Evolutionary conservation across 306 rosid genomes (phyloP).

Genomic region (Lathyrus aphaca): DNA sequence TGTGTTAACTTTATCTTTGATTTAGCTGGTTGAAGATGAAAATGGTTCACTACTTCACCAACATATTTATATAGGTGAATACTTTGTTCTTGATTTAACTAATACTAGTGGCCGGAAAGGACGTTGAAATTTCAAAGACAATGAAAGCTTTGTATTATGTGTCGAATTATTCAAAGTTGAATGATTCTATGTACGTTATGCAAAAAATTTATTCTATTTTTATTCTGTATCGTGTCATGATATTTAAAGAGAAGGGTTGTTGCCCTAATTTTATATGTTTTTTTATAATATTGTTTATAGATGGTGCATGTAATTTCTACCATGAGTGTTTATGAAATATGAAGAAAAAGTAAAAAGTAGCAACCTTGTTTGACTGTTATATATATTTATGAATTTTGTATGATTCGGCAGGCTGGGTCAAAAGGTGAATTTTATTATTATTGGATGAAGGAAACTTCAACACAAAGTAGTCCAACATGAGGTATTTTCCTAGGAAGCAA

Average conservation of each 20-base stretch:
- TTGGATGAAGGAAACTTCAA: not conserved
- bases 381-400: conserved; percentile 2
- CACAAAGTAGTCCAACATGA: not conserved
- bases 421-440: not conserved
- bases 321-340: not conserved
- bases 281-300: not conserved
- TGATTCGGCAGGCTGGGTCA: conserved; percentile 5
- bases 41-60: conserved; percentile 4
- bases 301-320: no score
- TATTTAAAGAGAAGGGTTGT: not conserved
- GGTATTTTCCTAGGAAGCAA: not conserved
- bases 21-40: not conserved
- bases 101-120: not conserved
- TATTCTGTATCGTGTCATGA: not conserved
- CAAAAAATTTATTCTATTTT: not conserved
- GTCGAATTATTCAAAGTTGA: conserved; percentile 10
- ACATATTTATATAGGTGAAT: conserved; percentile 23
- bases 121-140: conserved; percentile 6
- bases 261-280: not conserved
- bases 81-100: not conserved
- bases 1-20: not conserved
- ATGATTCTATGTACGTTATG: not conserved
- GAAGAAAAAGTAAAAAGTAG: conserved; percentile 8
- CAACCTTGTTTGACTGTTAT: conserved; percentile 17
- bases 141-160: not conserved